A percentile compares a stretch with the other conserved stretches of the same genome.
phyloP scores from a whole-genome alignment of 1,139 yeast genomes.

The Pichia sp. region DNA sequence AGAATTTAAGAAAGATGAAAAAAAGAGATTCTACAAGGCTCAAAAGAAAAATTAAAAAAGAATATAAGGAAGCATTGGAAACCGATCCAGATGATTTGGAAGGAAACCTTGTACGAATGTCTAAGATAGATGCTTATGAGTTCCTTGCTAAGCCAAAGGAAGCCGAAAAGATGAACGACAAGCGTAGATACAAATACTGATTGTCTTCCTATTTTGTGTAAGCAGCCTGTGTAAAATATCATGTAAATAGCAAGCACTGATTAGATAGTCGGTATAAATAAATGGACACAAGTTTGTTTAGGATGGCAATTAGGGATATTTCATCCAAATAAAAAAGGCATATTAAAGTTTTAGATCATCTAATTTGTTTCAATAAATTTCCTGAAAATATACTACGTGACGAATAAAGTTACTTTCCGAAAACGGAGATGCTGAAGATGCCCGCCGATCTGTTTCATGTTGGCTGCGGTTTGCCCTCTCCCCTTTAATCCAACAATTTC shows the following conservation, averaged over 20 bases:
- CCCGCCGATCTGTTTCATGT: neutral
- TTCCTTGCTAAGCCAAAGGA: slow-evolving; percentile 24
- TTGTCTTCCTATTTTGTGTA: too few species aligned
- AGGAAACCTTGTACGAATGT: slow-evolving; percentile 19
- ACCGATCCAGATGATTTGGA: slow-evolving; percentile 17
- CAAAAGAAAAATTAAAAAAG: slow-evolving; percentile 21
- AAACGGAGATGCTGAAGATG: neutral
- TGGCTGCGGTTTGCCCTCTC: slow-evolving; percentile 5
- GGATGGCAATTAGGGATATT: too few species aligned
- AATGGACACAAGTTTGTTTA: too few species aligned
- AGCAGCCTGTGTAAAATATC: neutral
- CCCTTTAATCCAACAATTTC: too few species aligned
- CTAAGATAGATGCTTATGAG: slow-evolving; percentile 24
- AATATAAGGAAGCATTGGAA: slow-evolving; percentile 22
- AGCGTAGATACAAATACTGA: slow-evolving; percentile 15
- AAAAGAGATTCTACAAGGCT: slow-evolving; percentile 22
- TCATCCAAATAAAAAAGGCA: too few species aligned
- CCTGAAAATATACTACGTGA: too few species aligned
- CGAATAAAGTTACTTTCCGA: neutral
- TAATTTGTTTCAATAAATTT: too few species aligned
- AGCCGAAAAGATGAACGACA: slow-evolving; percentile 19
- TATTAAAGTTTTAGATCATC: too few species aligned
- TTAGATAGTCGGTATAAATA: too few species aligned
- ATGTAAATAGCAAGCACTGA: neutral
- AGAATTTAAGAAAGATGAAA: slow-evolving; percentile 20